Percentiles rank a stretch among this genome's conserved stretches.
Evolutionary conservation across 2,329 filamentous ascomycete species (phyloP).

Genomic region (Blastomyces silverae): DNA sequence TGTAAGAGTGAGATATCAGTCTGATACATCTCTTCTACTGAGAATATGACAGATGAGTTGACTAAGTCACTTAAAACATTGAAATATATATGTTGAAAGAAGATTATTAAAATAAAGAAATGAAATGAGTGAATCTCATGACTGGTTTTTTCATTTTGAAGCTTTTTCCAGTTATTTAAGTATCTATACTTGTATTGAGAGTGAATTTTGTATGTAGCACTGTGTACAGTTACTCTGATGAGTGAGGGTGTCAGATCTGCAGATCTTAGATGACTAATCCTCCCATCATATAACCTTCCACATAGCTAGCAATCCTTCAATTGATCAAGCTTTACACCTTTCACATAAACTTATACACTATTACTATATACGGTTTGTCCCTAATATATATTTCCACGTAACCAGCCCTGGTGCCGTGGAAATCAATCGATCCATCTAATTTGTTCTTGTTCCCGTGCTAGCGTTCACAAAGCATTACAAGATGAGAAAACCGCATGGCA

Average conservation of each 20-base stretch:
- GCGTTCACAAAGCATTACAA: too few relatives aligned
- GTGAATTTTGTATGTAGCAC: too few relatives aligned
- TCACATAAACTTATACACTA: neutral
- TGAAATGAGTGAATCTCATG: neutral
- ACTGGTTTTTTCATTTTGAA: neutral
- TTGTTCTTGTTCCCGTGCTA: too few relatives aligned
- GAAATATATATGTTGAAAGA: neutral
- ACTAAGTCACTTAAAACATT: neutral
- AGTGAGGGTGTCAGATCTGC: too few relatives aligned
- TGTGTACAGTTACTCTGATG: too few relatives aligned
- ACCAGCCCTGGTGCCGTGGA: neutral
- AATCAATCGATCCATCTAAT: too few relatives aligned
- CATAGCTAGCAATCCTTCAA: too few relatives aligned
- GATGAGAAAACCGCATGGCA: too few relatives aligned
- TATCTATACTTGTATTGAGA: neutral
- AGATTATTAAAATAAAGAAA: neutral
- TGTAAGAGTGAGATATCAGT: neutral
- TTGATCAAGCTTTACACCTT: too few relatives aligned
- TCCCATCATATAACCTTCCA: too few relatives aligned
- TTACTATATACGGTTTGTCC: neutral
- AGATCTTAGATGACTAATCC: too few relatives aligned
- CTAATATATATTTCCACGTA: neutral
- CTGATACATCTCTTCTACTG: neutral
- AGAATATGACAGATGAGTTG: neutral
- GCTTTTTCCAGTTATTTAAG: neutral